A percentile compares a stretch with the other conserved stretches of the same genome.
These are phyloP conservation scores for Calonectria multiphialidica DNA, from an alignment of 2,329 filamentous ascomycete genomes.

Conservation along the genomic window DNA sequence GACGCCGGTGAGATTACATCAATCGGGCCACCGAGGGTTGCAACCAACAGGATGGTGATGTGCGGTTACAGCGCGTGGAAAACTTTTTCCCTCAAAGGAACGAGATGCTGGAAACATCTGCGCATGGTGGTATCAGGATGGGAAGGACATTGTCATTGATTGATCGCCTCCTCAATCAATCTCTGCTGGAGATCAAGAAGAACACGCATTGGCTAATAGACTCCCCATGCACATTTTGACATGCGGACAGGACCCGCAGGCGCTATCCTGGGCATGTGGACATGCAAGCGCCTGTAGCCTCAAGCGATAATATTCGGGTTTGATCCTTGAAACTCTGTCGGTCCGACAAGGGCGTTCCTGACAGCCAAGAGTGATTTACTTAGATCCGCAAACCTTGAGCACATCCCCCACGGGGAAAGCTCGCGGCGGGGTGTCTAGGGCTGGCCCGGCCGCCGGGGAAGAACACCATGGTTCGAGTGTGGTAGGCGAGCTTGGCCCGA, in stretches of 20 bases:
- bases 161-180: neutral
- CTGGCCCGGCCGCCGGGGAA: neutral
- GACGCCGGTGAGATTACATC: neutral
- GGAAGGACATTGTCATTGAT: too few relatives aligned
- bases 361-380: neutral
- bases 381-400: neutral
- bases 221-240: neutral
- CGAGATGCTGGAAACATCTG: neutral
- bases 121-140: too few relatives aligned
- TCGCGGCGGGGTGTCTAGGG: neutral
- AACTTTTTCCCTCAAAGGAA: neutral
- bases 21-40: neutral
- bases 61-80: neutral
- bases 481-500: neutral
- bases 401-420: conserved; percentile 5
- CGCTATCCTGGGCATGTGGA: neutral
- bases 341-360: neutral
- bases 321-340: neutral
- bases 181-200: too few relatives aligned
- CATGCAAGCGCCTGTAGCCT: neutral
- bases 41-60: neutral
- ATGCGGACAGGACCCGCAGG: neutral
- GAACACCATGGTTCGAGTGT: neutral
- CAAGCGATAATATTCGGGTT: neutral
- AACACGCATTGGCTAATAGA: neutral